phyloP scores from a whole-genome alignment of 1,284 basidiomycete genomes.

The Singerocomus inundabilis region DNA sequence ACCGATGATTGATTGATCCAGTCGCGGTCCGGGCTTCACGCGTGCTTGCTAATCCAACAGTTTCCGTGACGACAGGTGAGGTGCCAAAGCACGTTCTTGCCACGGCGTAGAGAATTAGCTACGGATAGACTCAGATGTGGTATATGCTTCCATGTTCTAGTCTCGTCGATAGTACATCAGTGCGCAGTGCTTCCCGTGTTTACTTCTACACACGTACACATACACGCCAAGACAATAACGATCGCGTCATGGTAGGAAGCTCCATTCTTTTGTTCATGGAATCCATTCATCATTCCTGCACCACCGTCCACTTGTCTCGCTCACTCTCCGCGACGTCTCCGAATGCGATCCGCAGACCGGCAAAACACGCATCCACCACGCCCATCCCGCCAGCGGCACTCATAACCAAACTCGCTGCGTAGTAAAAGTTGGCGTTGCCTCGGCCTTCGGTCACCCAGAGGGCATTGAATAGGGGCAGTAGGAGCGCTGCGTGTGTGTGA shows the following conservation, averaged over 20 bases:
- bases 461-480: slow-evolving; percentile 90
- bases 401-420: slow-evolving; percentile 92
- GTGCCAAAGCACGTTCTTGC: too few relatives aligned
- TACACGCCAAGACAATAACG: background rate
- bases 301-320: slow-evolving; percentile 29
- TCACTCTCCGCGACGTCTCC: slow-evolving; percentile 50
- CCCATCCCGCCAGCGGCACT: slow-evolving; percentile 85
- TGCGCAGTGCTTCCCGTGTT: too few relatives aligned
- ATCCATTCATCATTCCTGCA: slow-evolving; percentile 26
- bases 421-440: slow-evolving; percentile 98
- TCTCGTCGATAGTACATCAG: too few relatives aligned
- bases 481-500: slow-evolving; percentile 81
- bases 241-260: too few relatives aligned
- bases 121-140: too few relatives aligned
- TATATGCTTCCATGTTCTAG: too few relatives aligned
- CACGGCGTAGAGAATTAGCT: too few relatives aligned
- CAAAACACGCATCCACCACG: slow-evolving; percentile 79
- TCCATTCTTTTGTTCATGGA: too few relatives aligned
- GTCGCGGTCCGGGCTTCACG: too few relatives aligned
- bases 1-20: too few relatives aligned
- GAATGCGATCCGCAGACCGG: slow-evolving; percentile 70
- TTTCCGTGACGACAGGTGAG: too few relatives aligned
- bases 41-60: too few relatives aligned
- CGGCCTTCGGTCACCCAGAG: slow-evolving; percentile 88
- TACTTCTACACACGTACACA: background rate